Evolutionary conservation across 768 basidiomycete species (phyloP).

Genomic region (Trametes elegans): DNA sequence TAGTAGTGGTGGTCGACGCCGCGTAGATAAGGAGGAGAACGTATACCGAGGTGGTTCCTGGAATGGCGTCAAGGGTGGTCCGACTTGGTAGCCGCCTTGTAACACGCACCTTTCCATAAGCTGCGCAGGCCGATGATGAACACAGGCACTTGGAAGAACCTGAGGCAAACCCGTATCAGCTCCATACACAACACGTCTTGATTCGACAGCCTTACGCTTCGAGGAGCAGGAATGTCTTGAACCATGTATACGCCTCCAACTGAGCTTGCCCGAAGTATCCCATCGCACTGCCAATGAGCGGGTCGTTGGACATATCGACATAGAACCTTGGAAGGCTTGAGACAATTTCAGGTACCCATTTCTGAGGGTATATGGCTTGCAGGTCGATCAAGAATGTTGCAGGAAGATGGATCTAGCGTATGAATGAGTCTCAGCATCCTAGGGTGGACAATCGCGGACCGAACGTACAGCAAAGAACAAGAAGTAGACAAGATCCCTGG

Average conservation of each 20-base stretch:
- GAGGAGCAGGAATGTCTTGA: slow-evolving; percentile 59
- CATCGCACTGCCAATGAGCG: slow-evolving; percentile 54
- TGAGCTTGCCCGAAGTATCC: slow-evolving; percentile 36
- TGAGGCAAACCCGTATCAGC: slow-evolving; percentile 21
- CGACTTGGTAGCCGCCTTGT: background rate
- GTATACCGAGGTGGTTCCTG: slow-evolving; percentile 54
- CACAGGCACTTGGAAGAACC: slow-evolving; percentile 72
- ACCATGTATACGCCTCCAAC: slow-evolving; percentile 47
- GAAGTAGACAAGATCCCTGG: slow-evolving; percentile 68
- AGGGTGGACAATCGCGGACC: background rate
- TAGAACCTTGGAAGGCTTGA: slow-evolving; percentile 48
- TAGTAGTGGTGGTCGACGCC: slow-evolving; percentile 76
- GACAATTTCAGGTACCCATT: slow-evolving; percentile 48
- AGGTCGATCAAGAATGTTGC: slow-evolving; percentile 70
- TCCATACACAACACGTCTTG: background rate
- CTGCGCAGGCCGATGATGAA: slow-evolving; percentile 68
- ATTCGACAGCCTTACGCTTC: slow-evolving; percentile 52
- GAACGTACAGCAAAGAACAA: slow-evolving; percentile 57
- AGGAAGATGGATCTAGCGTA: slow-evolving; percentile 57
- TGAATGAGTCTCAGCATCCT: slow-evolving; percentile 18
- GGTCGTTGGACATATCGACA: slow-evolving; percentile 60
- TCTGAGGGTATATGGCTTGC: slow-evolving; percentile 60
- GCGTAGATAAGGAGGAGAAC: slow-evolving; percentile 69
- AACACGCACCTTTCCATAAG: slow-evolving; percentile 50
- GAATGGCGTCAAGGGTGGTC: background rate